phyloP scores from a whole-genome alignment of 441 rosid species.

The Adansonia gregorii region DNA sequence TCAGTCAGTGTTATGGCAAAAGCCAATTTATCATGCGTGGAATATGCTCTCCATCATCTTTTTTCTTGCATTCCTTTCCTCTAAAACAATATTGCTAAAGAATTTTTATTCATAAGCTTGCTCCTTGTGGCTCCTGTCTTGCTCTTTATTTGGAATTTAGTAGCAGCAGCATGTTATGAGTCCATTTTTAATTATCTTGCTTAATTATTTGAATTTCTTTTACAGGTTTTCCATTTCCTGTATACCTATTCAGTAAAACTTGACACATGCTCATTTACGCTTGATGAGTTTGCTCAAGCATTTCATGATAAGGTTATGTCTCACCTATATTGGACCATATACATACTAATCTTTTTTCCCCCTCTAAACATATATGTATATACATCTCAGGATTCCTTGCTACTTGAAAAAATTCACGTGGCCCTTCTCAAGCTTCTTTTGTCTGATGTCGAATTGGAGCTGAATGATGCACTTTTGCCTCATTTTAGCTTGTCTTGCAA shows the following conservation, averaged over 20 bases:
- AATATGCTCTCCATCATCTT: neutral
- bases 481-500: constrained; percentile 76
- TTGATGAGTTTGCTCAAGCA: constrained; percentile 88
- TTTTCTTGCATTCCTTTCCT: neutral
- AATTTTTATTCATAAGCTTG: neutral
- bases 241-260: constrained; percentile 70
- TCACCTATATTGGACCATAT: constrained; percentile 23
- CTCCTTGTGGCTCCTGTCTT: constrained; percentile 17
- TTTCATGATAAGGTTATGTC: constrained; percentile 87
- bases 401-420: constrained; percentile 84
- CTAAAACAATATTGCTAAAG: neutral
- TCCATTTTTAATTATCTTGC: constrained; percentile 28
- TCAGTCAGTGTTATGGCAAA: constrained; percentile 20
- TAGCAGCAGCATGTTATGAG: constrained; percentile 1
- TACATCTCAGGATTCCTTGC: constrained; percentile 71
- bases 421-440: constrained; percentile 87
- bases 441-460: constrained; percentile 68
- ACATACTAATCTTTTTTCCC: constrained; percentile 21
- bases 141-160: constrained; percentile 11
- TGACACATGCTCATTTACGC: constrained; percentile 74
- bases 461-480: constrained; percentile 52
- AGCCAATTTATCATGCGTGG: constrained; percentile 21
- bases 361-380: constrained; percentile 16
- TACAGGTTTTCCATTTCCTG: constrained; percentile 90
- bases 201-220: constrained; percentile 34